phyloP scores from a whole-genome alignment of 331 rosid genomes.

The Stylosanthes scabra region DNA sequence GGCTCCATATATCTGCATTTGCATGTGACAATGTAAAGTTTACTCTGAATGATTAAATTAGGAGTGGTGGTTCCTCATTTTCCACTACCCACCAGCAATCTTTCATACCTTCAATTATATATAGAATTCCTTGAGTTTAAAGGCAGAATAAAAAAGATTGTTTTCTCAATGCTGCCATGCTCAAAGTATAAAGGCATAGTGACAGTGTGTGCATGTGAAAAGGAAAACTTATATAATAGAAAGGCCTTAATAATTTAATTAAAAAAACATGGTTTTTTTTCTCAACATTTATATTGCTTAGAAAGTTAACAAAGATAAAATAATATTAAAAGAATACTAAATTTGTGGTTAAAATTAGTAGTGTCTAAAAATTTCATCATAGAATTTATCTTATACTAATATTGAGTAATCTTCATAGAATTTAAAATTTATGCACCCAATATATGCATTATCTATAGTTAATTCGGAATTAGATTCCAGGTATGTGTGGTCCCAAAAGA shows the following conservation, averaged over 20 bases:
- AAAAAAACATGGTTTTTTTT: neutral
- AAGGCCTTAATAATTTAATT: constrained; percentile 5
- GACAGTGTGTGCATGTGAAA: neutral
- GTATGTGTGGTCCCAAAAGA: constrained; percentile 45
- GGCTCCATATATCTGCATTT: constrained; percentile 26
- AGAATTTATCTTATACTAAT: no score
- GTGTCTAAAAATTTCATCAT: no score
- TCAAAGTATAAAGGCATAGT: neutral
- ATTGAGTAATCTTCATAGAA: no score
- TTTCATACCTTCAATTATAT: constrained; percentile 16
- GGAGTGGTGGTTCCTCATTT: constrained; percentile 22
- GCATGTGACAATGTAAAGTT: constrained; percentile 34
- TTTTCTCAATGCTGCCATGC: constrained; percentile 36
- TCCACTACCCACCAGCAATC: constrained; percentile 15
- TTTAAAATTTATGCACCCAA: neutral
- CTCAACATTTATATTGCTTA: no score
- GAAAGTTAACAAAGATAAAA: no score
- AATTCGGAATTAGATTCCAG: constrained; percentile 33
- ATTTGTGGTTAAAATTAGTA: no score
- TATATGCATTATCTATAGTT: neutral
- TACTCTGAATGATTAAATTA: constrained; percentile 44
- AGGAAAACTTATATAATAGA: neutral
- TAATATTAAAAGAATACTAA: no score
- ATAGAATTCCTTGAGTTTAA: constrained; percentile 43
- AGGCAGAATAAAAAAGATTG: constrained; percentile 43